Conservation (phyloP, 176 grass and related monocot species). For the Canna indica region DNA sequence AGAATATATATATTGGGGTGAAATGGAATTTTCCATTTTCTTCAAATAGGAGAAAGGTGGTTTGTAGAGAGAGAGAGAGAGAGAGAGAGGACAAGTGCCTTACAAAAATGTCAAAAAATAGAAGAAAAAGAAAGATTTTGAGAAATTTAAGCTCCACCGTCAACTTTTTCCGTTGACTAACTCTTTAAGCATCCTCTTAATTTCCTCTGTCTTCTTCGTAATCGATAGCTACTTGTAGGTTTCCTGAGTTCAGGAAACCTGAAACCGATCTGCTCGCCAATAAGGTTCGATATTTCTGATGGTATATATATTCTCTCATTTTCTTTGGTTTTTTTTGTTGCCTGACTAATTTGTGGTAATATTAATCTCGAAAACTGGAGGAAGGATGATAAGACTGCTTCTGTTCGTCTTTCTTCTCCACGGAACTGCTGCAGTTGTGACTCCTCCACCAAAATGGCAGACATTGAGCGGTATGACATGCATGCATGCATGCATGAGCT, state of each 20-base stretch:
- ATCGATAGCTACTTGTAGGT: too few species aligned
- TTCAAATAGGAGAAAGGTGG: too few species aligned
- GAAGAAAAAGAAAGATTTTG: neutral
- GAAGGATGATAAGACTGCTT: neutral
- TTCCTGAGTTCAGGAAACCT: too few species aligned
- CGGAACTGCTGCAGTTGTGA: neutral
- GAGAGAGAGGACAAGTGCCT: too few species aligned
- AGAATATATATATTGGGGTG: too few species aligned
- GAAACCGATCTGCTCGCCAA: too few species aligned
- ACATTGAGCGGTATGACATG: slow-evolving; percentile 9
- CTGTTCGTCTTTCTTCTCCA: neutral
- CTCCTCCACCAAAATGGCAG: neutral
- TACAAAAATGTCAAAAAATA: neutral
- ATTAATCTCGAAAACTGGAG: neutral
- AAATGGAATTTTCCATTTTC: too few species aligned
- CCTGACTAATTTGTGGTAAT: neutral
- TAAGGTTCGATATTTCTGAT: too few species aligned
- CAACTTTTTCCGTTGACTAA: neutral
- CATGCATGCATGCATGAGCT: neutral
- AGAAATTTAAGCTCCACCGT: neutral
- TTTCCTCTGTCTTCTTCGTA: too few species aligned
- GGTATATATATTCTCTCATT: too few species aligned
- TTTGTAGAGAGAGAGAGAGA: too few species aligned
- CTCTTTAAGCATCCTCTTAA: too few species aligned
- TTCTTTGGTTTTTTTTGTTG: neutral